Evolutionary conservation across 441 rosid species (phyloP).

Genomic region (Hura crepitans): DNA sequence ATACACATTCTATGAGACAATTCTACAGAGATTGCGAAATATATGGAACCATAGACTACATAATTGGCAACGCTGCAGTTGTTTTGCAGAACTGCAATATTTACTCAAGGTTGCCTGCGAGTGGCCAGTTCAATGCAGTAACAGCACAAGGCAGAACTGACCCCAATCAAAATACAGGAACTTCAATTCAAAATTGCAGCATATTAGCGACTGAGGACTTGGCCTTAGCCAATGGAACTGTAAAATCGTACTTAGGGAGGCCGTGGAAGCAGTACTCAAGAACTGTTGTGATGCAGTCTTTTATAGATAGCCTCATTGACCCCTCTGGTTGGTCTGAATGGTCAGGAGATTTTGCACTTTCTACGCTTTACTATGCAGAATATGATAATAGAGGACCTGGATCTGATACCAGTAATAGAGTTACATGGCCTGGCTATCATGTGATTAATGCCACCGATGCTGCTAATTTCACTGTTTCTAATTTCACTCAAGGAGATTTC

Average conservation of each 20-base stretch:
- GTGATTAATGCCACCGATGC: conserved; percentile 50
- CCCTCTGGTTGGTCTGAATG: conserved; percentile 67
- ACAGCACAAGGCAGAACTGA: conserved; percentile 80
- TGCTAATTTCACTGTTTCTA: conserved; percentile 45
- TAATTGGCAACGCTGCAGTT: conserved; percentile 78
- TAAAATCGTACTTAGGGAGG: conserved; percentile 54
- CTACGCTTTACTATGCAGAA: conserved; percentile 59
- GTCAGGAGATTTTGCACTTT: conserved; percentile 46
- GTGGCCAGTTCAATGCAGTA: conserved; percentile 54
- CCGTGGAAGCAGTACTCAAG: conserved; percentile 76
- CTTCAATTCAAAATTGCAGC: conserved; percentile 55
- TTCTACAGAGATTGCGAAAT: conserved; percentile 69
- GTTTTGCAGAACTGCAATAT: conserved; percentile 66
- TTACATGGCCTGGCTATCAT: conserved; percentile 56
- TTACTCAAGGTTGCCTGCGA: conserved; percentile 45
- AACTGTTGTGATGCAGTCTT: conserved; percentile 54
- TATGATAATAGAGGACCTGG: conserved; percentile 54
- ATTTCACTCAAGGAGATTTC: conserved; percentile 43
- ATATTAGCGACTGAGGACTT: conserved; percentile 47
- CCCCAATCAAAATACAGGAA: conserved; percentile 74
- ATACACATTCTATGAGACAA: conserved; percentile 60
- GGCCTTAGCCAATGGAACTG: conserved; percentile 32
- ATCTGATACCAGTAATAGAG: conserved; percentile 37
- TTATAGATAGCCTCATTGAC: conserved; percentile 41
- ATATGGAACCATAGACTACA: conserved; percentile 73